These are phyloP conservation scores for Cyclotella distinguenda DNA, from an alignment of 108 stramenopile species.

Conservation along the genomic window DNA sequence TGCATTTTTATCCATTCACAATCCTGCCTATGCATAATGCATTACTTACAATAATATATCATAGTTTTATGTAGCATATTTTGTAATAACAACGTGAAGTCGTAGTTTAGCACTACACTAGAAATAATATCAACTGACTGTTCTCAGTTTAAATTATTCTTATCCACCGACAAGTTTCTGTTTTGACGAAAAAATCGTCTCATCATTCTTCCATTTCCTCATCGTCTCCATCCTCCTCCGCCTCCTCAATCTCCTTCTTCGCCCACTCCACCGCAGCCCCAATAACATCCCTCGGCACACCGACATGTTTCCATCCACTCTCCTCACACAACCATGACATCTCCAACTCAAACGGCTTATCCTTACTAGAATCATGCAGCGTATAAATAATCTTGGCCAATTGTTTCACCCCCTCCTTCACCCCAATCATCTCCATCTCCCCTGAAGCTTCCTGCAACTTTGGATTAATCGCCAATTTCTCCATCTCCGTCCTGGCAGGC, in stretches of 20 bases:
- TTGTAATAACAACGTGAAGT: too few species aligned
- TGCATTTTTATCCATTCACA: too few species aligned
- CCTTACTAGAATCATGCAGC: slow-evolving; percentile 91
- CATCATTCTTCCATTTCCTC: slow-evolving; percentile 73
- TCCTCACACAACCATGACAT: slow-evolving; percentile 94
- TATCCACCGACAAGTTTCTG: not conserved
- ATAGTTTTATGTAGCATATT: too few species aligned
- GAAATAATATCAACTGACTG: too few species aligned
- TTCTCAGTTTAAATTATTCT: too few species aligned
- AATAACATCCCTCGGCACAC: slow-evolving; percentile 87
- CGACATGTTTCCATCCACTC: slow-evolving; percentile 80
- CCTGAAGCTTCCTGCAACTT: slow-evolving; percentile 29
- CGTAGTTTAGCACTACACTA: too few species aligned
- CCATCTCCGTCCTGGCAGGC: slow-evolving; percentile 98
- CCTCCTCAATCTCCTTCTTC: slow-evolving; percentile 87
- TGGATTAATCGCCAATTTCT: slow-evolving; percentile 89
- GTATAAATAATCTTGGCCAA: slow-evolving; percentile 91
- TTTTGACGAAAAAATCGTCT: not conserved
- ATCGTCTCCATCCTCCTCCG: slow-evolving; percentile 81
- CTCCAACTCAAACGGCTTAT: slow-evolving; percentile 98
- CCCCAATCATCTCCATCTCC: slow-evolving; percentile 18
- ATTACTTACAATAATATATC: too few species aligned
- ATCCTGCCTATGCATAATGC: too few species aligned
- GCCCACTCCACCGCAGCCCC: slow-evolving; percentile 79
- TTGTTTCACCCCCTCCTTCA: slow-evolving; percentile 91